Percentiles rank a stretch among this genome's conserved stretches.
Conservation (phyloP, 2,329 filamentous ascomycete genomes). For the Pseudogymnoascus sp. region DNA sequence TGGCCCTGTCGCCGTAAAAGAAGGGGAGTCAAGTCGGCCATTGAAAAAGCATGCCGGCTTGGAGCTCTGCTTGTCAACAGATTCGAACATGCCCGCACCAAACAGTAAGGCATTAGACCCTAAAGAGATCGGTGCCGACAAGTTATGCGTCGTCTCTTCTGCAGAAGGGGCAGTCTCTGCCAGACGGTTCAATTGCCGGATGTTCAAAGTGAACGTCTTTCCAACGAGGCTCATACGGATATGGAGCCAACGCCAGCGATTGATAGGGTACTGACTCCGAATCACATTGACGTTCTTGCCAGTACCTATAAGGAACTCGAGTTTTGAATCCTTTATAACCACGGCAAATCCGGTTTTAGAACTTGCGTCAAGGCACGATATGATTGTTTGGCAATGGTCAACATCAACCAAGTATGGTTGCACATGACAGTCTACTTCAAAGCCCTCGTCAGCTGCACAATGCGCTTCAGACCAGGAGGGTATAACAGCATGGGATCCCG, state of each 20-base stretch:
- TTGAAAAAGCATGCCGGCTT: constrained; percentile 17
- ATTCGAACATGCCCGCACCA: constrained; percentile 12
- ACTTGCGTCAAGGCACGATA: constrained; percentile 10
- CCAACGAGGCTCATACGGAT: constrained; percentile 11
- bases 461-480: constrained; percentile 14
- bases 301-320: neutral
- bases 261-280: constrained; percentile 1
- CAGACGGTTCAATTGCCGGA: constrained; percentile 13
- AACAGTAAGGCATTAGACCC: constrained; percentile 3
- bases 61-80: neutral
- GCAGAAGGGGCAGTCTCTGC: constrained; percentile 5
- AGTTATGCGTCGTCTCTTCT: neutral
- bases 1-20: constrained; percentile 13
- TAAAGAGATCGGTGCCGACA: neutral
- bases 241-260: constrained; percentile 15
- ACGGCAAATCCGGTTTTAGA: constrained; percentile 12
- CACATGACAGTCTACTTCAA: constrained; percentile 14
- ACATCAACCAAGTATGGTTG: constrained; percentile 14
- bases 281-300: neutral
- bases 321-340: neutral
- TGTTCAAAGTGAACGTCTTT: constrained; percentile 8
- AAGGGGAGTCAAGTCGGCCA: constrained; percentile 20
- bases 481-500: constrained; percentile 1
- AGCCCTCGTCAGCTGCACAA: neutral
- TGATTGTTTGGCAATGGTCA: constrained; percentile 13